A percentile compares a stretch with the other conserved stretches of the same genome.
These are phyloP conservation scores for Biscogniauxia sp. DNA, from an alignment of 2,329 filamentous ascomycete genomes.

Conservation along the genomic window DNA sequence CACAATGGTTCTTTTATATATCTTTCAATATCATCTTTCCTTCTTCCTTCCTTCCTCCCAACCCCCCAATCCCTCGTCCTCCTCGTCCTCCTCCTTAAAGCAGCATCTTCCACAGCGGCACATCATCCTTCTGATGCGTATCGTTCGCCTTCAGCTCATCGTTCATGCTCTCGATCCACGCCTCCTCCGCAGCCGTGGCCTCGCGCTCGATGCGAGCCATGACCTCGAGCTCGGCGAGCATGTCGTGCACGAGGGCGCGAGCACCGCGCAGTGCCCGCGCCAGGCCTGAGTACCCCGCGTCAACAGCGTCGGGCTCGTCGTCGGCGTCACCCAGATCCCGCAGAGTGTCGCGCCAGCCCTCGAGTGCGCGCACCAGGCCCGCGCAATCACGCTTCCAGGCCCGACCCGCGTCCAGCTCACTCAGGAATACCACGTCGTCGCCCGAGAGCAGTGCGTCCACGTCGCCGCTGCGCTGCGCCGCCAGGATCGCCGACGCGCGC, in stretches of 20 bases:
- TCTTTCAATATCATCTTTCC: no score
- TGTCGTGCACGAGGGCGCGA: slow-evolving; percentile 50
- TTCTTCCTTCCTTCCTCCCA: neutral
- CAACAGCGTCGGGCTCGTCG: slow-evolving; percentile 7
- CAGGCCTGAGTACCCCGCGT: slow-evolving; percentile 22
- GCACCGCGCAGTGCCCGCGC: slow-evolving; percentile 24
- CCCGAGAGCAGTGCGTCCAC: slow-evolving; percentile 34
- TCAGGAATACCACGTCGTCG: slow-evolving; percentile 47
- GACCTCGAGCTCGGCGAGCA: slow-evolving; percentile 59
- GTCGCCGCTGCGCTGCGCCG: slow-evolving; percentile 39
- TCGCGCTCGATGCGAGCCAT: slow-evolving; percentile 63
- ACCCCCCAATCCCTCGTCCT: no score
- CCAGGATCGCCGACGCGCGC: slow-evolving; percentile 45
- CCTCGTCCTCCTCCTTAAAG: neutral
- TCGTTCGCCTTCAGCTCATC: slow-evolving; percentile 35
- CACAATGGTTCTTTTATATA: no score
- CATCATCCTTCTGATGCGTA: slow-evolving; percentile 23
- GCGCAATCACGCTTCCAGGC: slow-evolving; percentile 59
- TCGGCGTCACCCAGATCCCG: slow-evolving; percentile 38
- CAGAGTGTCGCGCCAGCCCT: slow-evolving; percentile 51
- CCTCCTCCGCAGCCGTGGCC: slow-evolving; percentile 53
- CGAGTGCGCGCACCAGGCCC: slow-evolving; percentile 51
- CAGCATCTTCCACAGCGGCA: slow-evolving; percentile 31
- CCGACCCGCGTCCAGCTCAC: slow-evolving; percentile 46
- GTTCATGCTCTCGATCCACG: slow-evolving; percentile 58